Base-by-base conservation (phyloP, 2,329 filamentous ascomycete genomes). In the Pseudogymnoascus sp. region DNA sequence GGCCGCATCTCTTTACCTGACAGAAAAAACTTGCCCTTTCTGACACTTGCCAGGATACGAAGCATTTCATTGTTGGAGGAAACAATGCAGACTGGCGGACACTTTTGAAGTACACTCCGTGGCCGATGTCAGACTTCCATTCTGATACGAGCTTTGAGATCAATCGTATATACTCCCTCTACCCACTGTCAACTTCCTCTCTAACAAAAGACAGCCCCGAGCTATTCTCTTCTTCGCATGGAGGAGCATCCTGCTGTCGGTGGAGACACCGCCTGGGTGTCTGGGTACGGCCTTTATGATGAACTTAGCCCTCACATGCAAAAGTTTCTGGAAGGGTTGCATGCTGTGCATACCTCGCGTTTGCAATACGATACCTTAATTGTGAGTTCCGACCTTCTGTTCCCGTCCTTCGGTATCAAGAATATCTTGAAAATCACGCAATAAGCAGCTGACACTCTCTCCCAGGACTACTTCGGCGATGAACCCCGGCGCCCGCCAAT, bases 401-500 rank as follows among this genome's bases (percentile, higher is more conserved):
- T 60, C 16, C 23, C 54, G 21, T 62, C 31, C 39, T 10, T 41
- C 31, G 11, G 57, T 48, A 19, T 16, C 11, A 25, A 13, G 1
- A 13, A 21, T 45, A 45, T 21, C 10, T 6, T 13, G 4, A 45
- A 13, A 13, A 23, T 16, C 41, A 45, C 41, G 41, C 19, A 43
- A 64, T 60, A 63, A 62, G 65, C 48, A 48, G 64, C 48, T 60
- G 65, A 43, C 68, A 62, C 39, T 54, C 2, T 31, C 48, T 6
- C 11, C 8, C 14, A 54, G 64, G 69, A 66, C 67, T 70, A 68
- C 45, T 70, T 63, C 21, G 67, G 64, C 34, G 68, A 67, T 34
- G 60, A 66, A 13, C 71, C 71, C 31, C 69, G 69, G 19, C 68
- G 72, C 4, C 68, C 68, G 8, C 72, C 71, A 28, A 69, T 72